Base-by-base conservation (phyloP, 768 basidiomycete genomes). In the Xerocomellus amylosporus region DNA sequence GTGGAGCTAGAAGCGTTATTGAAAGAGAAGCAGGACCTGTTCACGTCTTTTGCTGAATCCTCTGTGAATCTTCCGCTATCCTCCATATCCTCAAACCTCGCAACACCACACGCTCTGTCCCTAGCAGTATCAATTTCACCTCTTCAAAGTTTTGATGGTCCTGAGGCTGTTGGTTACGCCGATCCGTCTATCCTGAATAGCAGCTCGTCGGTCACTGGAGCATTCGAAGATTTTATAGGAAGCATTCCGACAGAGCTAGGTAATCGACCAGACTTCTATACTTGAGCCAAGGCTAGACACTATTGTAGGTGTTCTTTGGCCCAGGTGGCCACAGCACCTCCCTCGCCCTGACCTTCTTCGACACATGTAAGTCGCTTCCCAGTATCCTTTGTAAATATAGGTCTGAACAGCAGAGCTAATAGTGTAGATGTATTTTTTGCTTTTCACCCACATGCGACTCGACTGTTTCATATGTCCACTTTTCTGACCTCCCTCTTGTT, bases 381-480 rank as follows among this genome's bases (percentile, higher is more conserved):
- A 9, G 22, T 38, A 46, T 43, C 28, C 39, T 37, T 5, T 12
- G 22, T 19, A 44, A 30, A 17, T 17, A 40, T 10, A 7, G 19
- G 24, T 31, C 31, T 59, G 13, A 51, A 34, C 13, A 15, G 20
- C 20, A 22, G 36, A 19, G 22, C 31, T 19, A 24, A 46, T 54
- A 88, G 87, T 42, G 81, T 90, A 49, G 87, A 91, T 33, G 82
- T 83, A 3, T 95, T 93, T 71, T 93, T 93, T 68, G 75, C 78
- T 12, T 87, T 83, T 62, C 86, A 89, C 45, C 90, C 89, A 13
- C 85, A 88, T 59, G 84, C 88, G 4, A 75, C 78, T 54, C 83
- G 86, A 34, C 73, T 93, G 26, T 77, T 95, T 55, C 88, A 92
- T 70, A 75, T 72, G 3, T 69, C 83, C 1, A 82, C 77, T 26